Conservation (phyloP, 768 basidiomycete species). For the Lentinula sp. region DNA sequence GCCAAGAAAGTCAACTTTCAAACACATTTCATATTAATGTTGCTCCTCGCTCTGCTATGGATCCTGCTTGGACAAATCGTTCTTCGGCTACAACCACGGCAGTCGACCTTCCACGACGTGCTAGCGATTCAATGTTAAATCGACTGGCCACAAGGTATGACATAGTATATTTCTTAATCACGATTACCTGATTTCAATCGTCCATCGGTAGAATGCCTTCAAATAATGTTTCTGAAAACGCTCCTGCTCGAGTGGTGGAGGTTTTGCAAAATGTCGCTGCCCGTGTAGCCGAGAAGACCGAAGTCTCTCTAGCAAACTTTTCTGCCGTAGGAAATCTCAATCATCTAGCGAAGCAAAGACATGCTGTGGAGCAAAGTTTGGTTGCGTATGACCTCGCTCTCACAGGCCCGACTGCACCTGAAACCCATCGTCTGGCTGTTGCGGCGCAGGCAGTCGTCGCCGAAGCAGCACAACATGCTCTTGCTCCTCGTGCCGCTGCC, state of each 20-base stretch:
- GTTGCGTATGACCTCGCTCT: constrained; percentile 72
- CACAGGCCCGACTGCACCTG: constrained; percentile 40
- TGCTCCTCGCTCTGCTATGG: constrained; percentile 51
- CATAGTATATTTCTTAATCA: not conserved
- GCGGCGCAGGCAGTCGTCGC: constrained; percentile 81
- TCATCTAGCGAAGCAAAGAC: constrained; percentile 75
- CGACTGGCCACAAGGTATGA: not conserved
- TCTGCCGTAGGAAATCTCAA: constrained; percentile 45
- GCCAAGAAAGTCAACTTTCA: constrained; percentile 61
- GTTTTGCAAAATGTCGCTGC: constrained; percentile 74
- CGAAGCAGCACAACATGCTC: constrained; percentile 68
- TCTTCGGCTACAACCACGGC: not conserved
- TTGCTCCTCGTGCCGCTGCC: constrained; percentile 40
- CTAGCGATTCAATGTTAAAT: constrained; percentile 5
- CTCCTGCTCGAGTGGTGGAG: constrained; percentile 46
- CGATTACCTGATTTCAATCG: not conserved
- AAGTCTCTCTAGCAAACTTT: constrained; percentile 54
- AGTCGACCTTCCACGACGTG: constrained; percentile 2
- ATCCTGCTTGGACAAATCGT: constrained; percentile 15
- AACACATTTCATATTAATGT: constrained; percentile 69
- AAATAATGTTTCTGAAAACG: not conserved
- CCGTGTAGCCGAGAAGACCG: constrained; percentile 69
- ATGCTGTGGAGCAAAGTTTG: constrained; percentile 65
- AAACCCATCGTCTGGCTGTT: constrained; percentile 57
- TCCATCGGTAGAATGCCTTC: not conserved